A percentile compares a stretch with the other conserved stretches of the same genome.
Evolutionary conservation across 768 basidiomycete genomes (phyloP).

Genomic region (Tricholoma sp.): DNA sequence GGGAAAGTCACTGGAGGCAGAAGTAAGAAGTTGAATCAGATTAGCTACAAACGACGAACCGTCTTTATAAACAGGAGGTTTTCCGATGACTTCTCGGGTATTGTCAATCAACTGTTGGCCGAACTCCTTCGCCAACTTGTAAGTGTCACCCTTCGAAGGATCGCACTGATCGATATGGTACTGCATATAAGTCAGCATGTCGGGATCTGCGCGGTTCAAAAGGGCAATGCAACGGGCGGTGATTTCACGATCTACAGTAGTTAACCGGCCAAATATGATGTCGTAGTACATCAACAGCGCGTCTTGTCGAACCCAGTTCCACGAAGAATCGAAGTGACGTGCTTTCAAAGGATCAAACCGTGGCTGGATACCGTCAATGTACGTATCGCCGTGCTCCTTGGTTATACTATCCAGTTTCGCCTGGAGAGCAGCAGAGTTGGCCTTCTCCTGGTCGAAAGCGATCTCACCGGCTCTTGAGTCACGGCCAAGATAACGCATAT

Average conservation of each 20-base stretch:
- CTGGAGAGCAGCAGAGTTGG: conserved; percentile 66
- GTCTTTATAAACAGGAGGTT: conserved; percentile 93
- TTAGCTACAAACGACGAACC: conserved; percentile 46
- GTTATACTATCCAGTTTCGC: conserved; percentile 83
- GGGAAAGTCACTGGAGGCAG: conserved; percentile 82
- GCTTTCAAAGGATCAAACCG: conserved; percentile 94
- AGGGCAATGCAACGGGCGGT: conserved; percentile 96
- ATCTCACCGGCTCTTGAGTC: conserved; percentile 93
- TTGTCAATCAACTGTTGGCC: conserved; percentile 95
- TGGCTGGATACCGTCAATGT: conserved; percentile 93
- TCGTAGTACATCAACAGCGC: conserved; percentile 97
- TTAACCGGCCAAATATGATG: conserved; percentile 93
- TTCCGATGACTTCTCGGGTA: conserved; percentile 75
- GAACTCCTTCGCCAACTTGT: conserved; percentile 94
- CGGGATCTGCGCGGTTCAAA: conserved; percentile 95
- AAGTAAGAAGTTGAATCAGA: conserved; percentile 4
- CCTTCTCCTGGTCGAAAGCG: conserved; percentile 83
- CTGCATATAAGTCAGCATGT: conserved; percentile 91
- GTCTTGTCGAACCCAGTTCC: conserved; percentile 99
- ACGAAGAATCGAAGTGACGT: conserved; percentile 96
- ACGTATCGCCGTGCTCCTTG: conserved; percentile 89
- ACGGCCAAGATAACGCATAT: conserved; percentile 93
- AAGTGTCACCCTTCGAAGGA: conserved; percentile 81
- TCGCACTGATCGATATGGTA: conserved; percentile 87
- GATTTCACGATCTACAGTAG: conserved; percentile 92